Percentiles rank a stretch among this genome's conserved stretches.
These are phyloP conservation scores for Mrakia blollopis DNA, from an alignment of 768 basidiomycete genomes.

Conservation along the genomic window DNA sequence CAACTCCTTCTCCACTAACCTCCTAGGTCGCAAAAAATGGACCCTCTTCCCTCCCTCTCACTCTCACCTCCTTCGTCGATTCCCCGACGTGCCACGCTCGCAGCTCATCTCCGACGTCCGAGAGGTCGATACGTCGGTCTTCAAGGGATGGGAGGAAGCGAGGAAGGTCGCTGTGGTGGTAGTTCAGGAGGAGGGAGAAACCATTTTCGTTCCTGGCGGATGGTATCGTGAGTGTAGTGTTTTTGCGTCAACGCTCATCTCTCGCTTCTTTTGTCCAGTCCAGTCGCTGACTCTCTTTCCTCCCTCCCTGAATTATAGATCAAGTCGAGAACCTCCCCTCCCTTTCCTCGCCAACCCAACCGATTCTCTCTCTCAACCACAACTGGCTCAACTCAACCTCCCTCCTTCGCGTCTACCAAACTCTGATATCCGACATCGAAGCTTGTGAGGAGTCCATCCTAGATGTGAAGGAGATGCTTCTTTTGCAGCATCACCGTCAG, in stretches of 20 bases:
- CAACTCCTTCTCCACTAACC: conserved; percentile 45
- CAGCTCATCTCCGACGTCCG: conserved; percentile 41
- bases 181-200: conserved; percentile 40
- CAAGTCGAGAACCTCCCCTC: conserved; percentile 18
- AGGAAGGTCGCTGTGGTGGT: conserved; percentile 39
- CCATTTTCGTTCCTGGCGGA: conserved; percentile 44
- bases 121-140: conserved; percentile 34
- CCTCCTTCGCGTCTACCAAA: conserved; percentile 5
- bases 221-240: conserved; percentile 47
- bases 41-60: conserved; percentile 42
- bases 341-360: neutral
- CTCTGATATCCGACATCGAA: conserved; percentile 9
- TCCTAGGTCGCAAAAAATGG: conserved; percentile 44
- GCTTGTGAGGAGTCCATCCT: conserved; percentile 14
- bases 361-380: conserved; percentile 45
- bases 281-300: neutral
- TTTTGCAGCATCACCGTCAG: neutral
- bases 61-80: conserved; percentile 22
- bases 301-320: conserved; percentile 30
- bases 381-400: conserved; percentile 36
- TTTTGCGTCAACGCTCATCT: conserved; percentile 29
- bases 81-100: conserved; percentile 28
- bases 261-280: neutral
- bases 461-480: conserved; percentile 17
- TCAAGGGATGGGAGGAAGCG: conserved; percentile 25